Base-by-base conservation (phyloP, 495 filamentous ascomycete genomes). In the Alectoria sarmentosa region DNA sequence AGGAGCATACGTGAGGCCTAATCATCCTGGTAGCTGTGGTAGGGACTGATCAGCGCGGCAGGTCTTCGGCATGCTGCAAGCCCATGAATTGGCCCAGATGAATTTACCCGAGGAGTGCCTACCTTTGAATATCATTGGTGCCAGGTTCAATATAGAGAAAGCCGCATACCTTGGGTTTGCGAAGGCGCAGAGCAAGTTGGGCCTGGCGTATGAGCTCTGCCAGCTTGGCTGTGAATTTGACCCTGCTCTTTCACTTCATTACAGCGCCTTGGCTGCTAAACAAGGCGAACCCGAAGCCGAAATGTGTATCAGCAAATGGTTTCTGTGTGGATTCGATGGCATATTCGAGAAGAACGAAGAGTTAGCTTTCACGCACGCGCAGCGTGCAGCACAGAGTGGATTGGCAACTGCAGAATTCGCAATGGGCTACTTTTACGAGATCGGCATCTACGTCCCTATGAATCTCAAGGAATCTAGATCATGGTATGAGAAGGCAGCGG, bases 271-370 rank as follows among this genome's bases (percentile, higher is more conserved):
- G 48, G 95, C 94, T 26, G 88, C 94, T 6, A 86, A 89, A 48
- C 95, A 98, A 75, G 86, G 86, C 13, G 91, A 97, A 69, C 77
- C 90, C 0, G 94, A 98, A 70, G 94, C 93, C 1, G 90, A 96
- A 60, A 91, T 98, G 83, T 91, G 92, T 32, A 93, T 98, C 65
- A 97, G 92, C 72, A 95, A 97, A 75, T 98, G 94, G 94, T 98
- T 98, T 75, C 80, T 98, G 34, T 97, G 94, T 71, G 94, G 94
- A 11, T 90, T 92, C 67, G 92, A 98, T 72, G 85, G 85, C 32
- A 80, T 92, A 9, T 97, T 98, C 72, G 84, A 90, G 48, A 98
- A 97, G 80, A 97, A 96, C 70, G 95, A 98, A 75, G 87, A 90
- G 67, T 78, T 98, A 14, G 95, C 94, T 8, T 98, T 90, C 73